Base-by-base conservation (phyloP, 1,139 yeast genomes). In the Yamadazyma dushanensis region DNA sequence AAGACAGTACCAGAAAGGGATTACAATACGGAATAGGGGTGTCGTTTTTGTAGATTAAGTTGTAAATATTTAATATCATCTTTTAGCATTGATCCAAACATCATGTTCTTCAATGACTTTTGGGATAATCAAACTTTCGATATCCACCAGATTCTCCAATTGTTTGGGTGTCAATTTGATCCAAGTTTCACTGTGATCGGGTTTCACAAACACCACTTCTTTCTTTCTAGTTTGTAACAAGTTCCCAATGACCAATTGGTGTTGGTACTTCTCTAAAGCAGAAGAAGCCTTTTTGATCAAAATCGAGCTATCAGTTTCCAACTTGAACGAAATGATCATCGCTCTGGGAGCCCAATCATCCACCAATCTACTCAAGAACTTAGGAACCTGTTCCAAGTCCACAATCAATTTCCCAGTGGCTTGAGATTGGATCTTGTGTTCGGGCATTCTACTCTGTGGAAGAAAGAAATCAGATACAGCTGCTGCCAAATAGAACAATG, bases 391-490 rank as follows among this genome's bases (percentile, higher is more conserved):
- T 53, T 92, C 97, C 47, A 92, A 68, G 50, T 88, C 84, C 16
- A 92, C 88, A 14, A 84, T 77, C 37, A 92, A 67, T 53, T 84
- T 86, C 2, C 80, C 78, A 32, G 73, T 74, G 15, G 78, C 78
- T 44, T 80, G 83, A 10, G 95, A 83, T 60, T 94, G 98, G 45
- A 92, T 92, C 61, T 92, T 92, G 61, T 92, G 99, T 51, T 87
- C 88, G 1, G 97, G 95, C 54, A 88, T 71, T 46, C 86, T 73
- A 2, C 90, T 81, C 39, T 77, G 78, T 2, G 98, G 99, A 29
- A 92, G 71, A 63, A 89, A 92, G 60, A 94, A 92, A 59, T 92
- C 99, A 5, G 96, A 86, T 0, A 92, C 99, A 0, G 98, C 98
- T 3, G 98, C 98, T 0, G 98, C 98, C 43, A 92, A 70, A 60